Conservation (phyloP, 129 eudicot genomes). For the Silybum marianum region DNA sequence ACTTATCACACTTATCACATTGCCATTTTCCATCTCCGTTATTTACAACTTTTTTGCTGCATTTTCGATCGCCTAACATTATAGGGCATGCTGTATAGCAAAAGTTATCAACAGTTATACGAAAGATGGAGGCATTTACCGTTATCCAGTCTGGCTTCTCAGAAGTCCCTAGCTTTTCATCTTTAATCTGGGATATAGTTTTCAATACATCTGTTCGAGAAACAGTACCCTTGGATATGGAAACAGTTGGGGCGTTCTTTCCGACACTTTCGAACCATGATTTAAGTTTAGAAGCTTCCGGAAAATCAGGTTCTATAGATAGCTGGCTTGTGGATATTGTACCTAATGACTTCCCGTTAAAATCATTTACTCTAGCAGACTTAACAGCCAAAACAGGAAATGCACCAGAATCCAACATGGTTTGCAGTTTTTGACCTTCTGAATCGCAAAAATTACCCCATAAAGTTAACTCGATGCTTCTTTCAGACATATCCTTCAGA, state of each 20-base stretch:
- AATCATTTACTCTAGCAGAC: constrained; percentile 67
- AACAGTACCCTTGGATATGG: constrained; percentile 57
- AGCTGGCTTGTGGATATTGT: constrained; percentile 68
- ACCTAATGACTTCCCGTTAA: constrained; percentile 74
- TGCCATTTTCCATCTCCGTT: constrained; percentile 95
- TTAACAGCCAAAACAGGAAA: constrained; percentile 83
- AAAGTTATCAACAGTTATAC: constrained; percentile 60
- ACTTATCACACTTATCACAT: constrained; percentile 78
- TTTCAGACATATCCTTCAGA: constrained; percentile 78
- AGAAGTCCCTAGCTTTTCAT: constrained; percentile 80
- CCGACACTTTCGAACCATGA: constrained; percentile 77
- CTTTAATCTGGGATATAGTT: constrained; percentile 80
- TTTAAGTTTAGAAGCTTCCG: constrained; percentile 68
- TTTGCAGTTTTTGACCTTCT: constrained; percentile 78
- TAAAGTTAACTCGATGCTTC: constrained; percentile 75
- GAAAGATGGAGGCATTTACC: constrained; percentile 57
- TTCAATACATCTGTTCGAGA: constrained; percentile 56
- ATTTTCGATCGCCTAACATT: constrained; percentile 61
- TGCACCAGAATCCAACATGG: constrained; percentile 59
- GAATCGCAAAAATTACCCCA: constrained; percentile 89
- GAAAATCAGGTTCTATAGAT: constrained; percentile 77
- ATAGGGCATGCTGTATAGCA: constrained; percentile 91
- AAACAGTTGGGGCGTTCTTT: constrained; percentile 49
- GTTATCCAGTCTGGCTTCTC: constrained; percentile 86
- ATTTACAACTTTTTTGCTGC: constrained; percentile 79